phyloP scores from a whole-genome alignment of 257 asterid species.

The Penstemon newberryi region DNA sequence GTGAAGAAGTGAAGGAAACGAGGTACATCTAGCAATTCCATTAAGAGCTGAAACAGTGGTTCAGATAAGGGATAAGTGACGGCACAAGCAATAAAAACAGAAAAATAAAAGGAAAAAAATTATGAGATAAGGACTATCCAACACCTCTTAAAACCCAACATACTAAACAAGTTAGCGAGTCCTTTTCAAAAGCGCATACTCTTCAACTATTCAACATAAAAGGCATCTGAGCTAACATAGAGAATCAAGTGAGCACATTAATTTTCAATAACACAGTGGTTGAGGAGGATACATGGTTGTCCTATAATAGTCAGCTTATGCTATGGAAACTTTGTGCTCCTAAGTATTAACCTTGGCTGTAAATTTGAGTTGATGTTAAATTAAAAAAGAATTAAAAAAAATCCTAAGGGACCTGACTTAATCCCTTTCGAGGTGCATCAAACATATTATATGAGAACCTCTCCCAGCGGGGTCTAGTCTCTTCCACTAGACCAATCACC shows the following conservation, averaged over 20 bases:
- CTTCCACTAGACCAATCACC: no score
- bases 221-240: neutral
- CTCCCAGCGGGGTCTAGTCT: no score
- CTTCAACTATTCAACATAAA: neutral
- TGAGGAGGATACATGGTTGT: neutral
- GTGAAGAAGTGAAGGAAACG: neutral
- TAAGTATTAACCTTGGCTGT: neutral
- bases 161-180: neutral
- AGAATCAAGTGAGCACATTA: neutral
- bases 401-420: no score
- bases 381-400: no score
- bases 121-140: constrained; percentile 9
- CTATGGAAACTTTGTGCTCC: neutral
- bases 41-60: neutral
- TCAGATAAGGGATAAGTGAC: no score
- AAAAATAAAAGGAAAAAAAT: neutral
- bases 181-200: neutral
- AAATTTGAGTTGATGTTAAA: neutral
- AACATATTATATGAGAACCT: no score
- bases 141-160: constrained; percentile 3
- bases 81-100: no score
- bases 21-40: constrained; percentile 9
- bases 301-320: neutral
- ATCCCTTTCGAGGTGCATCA: no score
- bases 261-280: neutral